Conservation (phyloP, 345 rosid genomes). For the Eucalyptus leucophloia region DNA sequence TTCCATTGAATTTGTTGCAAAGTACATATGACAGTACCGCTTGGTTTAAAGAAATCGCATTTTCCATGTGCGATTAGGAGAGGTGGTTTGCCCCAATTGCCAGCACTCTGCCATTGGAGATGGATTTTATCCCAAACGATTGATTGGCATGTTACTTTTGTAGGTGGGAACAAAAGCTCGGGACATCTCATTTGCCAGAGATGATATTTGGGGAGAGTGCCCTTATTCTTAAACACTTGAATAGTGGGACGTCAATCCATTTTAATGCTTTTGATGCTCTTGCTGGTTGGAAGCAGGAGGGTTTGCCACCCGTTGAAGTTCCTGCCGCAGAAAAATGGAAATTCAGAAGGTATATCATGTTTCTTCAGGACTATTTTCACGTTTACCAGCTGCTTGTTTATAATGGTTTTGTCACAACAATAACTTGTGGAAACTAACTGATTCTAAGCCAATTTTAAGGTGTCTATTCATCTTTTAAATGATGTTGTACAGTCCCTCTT, state of each 20-base stretch:
- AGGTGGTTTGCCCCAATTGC: not conserved
- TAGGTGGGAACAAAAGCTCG: slow-evolving; percentile 84
- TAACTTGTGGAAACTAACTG: not conserved
- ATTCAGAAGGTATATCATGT: slow-evolving; percentile 50
- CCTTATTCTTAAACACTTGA: slow-evolving; percentile 45
- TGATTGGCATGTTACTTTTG: not conserved
- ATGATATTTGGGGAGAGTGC: slow-evolving; percentile 87
- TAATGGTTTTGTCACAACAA: not conserved
- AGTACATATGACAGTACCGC: not conserved
- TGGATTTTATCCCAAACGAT: not conserved
- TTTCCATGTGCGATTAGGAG: not conserved
- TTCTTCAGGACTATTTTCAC: not conserved
- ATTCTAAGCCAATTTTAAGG: not conserved
- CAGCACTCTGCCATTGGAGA: not conserved
- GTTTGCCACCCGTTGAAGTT: slow-evolving; percentile 87
- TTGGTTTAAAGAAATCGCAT: not conserved
- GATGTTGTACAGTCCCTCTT: not conserved
- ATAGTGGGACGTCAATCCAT: slow-evolving; percentile 49
- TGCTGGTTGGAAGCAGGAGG: slow-evolving; percentile 72
- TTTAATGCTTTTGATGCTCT: slow-evolving; percentile 90
- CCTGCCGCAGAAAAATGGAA: slow-evolving; percentile 96
- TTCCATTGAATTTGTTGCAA: not conserved
- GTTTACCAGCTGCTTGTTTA: not conserved
- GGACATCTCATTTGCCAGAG: slow-evolving; percentile 77
- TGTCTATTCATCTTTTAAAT: not conserved